Evolutionary conservation across 108 stramenopile species (phyloP).

Genomic region (Skeletonema costatum): DNA sequence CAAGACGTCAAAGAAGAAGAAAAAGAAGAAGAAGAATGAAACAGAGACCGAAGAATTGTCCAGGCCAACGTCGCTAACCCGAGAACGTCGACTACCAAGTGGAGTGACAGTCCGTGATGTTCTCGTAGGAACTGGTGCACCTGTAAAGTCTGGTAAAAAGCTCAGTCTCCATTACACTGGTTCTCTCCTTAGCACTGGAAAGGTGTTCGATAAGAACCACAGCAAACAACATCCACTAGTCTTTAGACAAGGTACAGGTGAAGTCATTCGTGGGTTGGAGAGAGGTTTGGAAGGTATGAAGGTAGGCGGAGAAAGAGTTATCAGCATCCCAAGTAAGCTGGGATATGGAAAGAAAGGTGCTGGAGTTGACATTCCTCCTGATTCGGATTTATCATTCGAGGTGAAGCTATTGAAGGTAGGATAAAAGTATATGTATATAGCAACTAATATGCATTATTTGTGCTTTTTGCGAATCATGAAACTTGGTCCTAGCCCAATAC

Average conservation of each 20-base stretch:
- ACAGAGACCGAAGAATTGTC: constrained; percentile 15
- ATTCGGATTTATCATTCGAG: constrained; percentile 53
- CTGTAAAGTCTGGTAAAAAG: constrained; percentile 44
- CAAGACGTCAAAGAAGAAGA: constrained; percentile 3
- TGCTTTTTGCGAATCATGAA: neutral
- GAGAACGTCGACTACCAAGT: constrained; percentile 45
- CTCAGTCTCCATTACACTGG: constrained; percentile 55
- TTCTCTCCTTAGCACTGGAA: constrained; percentile 42
- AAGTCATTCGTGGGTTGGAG: constrained; percentile 63
- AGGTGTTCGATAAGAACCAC: constrained; percentile 55
- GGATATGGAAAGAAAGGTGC: constrained; percentile 56
- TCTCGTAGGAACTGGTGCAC: constrained; percentile 47
- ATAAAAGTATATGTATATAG: constrained; percentile 1
- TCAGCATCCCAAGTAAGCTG: constrained; percentile 53
- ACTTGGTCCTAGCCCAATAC: neutral
- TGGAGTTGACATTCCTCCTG: constrained; percentile 43
- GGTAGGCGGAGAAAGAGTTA: constrained; percentile 54
- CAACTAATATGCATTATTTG: neutral
- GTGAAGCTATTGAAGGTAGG: constrained; percentile 57
- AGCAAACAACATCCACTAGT: constrained; percentile 47
- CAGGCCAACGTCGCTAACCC: constrained; percentile 42
- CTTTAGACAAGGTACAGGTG: constrained; percentile 60
- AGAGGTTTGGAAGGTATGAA: constrained; percentile 66
- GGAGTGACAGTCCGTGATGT: constrained; percentile 53
- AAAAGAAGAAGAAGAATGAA: constrained; percentile 23